Percentiles rank a stretch among this genome's conserved stretches.
Conservation (phyloP, 2,329 filamentous ascomycete species). For the Hymenotorrendiella dingleyae region DNA sequence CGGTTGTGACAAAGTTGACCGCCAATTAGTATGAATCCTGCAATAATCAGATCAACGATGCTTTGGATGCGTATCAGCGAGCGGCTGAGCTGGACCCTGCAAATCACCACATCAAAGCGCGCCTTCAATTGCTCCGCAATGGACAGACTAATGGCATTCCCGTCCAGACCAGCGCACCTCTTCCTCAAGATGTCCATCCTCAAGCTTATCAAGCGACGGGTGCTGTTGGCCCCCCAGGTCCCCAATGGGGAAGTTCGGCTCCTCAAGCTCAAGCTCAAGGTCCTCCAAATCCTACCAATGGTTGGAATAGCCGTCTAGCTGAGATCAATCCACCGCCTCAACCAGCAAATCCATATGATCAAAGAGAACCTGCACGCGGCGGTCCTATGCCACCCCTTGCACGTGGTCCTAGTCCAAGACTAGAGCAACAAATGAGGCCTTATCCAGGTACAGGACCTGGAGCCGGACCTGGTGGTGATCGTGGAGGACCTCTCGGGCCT, state of each 20-base stretch:
- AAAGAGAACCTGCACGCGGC: constrained; percentile 64
- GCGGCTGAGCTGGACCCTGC: constrained; percentile 89
- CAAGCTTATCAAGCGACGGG: constrained; percentile 84
- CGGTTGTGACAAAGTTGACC: no score
- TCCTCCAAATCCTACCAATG: constrained; percentile 35
- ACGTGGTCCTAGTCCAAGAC: constrained; percentile 59
- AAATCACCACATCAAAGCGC: constrained; percentile 94
- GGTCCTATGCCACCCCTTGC: constrained; percentile 63
- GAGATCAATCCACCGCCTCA: constrained; percentile 74
- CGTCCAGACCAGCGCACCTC: constrained; percentile 69
- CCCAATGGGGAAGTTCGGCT: constrained; percentile 79
- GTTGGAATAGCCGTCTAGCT: constrained; percentile 62
- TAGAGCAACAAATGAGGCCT: constrained; percentile 60
- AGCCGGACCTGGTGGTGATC: constrained; percentile 42
- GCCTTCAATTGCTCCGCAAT: constrained; percentile 80
- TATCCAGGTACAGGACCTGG: constrained; percentile 45
- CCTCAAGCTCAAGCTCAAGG: constrained; percentile 53
- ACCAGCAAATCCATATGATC: constrained; percentile 76
- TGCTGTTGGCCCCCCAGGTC: constrained; percentile 76
- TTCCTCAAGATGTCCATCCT: constrained; percentile 92
- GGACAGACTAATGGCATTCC: constrained; percentile 67
- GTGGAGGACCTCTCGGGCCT: not conserved
- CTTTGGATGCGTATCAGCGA: constrained; percentile 89
- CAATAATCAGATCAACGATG: constrained; percentile 97
- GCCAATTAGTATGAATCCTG: constrained; percentile 93